A percentile compares a stretch with the other conserved stretches of the same genome.
phyloP scores from a whole-genome alignment of 495 filamentous ascomycete species.

The Neurospora tetraspora region DNA sequence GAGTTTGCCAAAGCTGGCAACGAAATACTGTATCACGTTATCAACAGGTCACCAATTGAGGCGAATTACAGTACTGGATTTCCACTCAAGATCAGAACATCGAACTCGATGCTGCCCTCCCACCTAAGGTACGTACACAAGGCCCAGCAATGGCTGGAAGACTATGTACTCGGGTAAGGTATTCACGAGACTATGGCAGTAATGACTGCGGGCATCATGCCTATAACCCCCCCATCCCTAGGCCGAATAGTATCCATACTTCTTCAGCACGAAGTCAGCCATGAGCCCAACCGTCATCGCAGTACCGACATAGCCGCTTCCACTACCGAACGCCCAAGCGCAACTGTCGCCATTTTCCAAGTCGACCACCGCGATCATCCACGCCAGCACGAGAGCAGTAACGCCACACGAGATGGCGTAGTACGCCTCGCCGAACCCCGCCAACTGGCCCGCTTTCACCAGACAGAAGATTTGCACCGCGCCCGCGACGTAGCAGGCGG shows the following conservation, averaged over 20 bases:
- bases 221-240: too few relatives aligned
- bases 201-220: too few relatives aligned
- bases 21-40: too few relatives aligned
- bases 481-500: neutral
- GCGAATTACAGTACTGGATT: too few relatives aligned
- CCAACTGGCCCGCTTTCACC: neutral
- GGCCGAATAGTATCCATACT: neutral
- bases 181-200: too few relatives aligned
- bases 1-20: too few relatives aligned
- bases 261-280: neutral
- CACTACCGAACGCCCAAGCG: neutral
- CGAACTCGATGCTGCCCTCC: too few relatives aligned
- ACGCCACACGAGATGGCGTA: conserved; percentile 1
- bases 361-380: neutral
- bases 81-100: too few relatives aligned
- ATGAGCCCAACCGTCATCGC: conserved; percentile 1
- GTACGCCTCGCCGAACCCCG: conserved; percentile 1
- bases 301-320: conserved; percentile 2
- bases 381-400: conserved; percentile 1
- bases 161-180: too few relatives aligned
- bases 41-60: too few relatives aligned
- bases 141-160: too few relatives aligned
- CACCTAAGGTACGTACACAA: too few relatives aligned
- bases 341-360: conserved; percentile 1
- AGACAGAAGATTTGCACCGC: conserved; percentile 1